Conservation (phyloP, 495 filamentous ascomycete species). For the Massariosphaeria phaeospora region DNA sequence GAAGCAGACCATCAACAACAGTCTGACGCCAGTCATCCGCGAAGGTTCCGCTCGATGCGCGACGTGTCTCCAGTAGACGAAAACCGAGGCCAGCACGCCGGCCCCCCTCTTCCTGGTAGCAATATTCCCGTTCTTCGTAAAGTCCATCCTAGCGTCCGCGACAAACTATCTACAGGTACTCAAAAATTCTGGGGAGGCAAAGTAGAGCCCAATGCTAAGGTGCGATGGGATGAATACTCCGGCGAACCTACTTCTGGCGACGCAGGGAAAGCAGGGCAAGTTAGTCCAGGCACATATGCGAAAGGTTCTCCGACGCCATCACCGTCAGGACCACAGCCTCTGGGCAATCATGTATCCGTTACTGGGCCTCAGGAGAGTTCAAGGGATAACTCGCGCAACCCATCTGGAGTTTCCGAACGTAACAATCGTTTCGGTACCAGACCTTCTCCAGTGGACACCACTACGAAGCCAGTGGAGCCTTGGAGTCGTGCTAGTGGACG, state of each 20-base stretch:
- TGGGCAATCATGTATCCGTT: slow-evolving; percentile 33
- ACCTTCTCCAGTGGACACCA: neutral
- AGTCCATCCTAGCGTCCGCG: neutral
- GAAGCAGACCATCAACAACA: slow-evolving; percentile 16
- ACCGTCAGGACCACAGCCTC: neutral
- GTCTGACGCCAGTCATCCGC: slow-evolving; percentile 5
- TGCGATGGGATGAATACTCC: slow-evolving; percentile 50
- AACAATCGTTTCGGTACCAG: slow-evolving; percentile 12
- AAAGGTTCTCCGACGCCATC: slow-evolving; percentile 11
- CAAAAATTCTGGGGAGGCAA: slow-evolving; percentile 31
- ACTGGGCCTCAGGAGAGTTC: slow-evolving; percentile 30
- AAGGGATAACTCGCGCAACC: too few relatives aligned
- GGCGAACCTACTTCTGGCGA: slow-evolving; percentile 46
- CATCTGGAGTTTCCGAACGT: slow-evolving; percentile 17
- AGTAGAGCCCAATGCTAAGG: slow-evolving; percentile 27
- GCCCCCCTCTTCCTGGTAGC: slow-evolving; percentile 2
- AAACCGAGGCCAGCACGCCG: slow-evolving; percentile 2
- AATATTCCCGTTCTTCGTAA: slow-evolving; percentile 33
- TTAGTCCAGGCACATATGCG: slow-evolving; percentile 28
- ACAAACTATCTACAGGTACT: neutral
- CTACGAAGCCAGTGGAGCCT: slow-evolving; percentile 39
- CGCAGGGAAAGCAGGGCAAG: slow-evolving; percentile 36
- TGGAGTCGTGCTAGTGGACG: slow-evolving; percentile 53
- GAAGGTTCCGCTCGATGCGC: slow-evolving; percentile 29
- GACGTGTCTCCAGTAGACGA: slow-evolving; percentile 34